These are phyloP conservation scores for Aspergillus heteromorphus DNA, from an alignment of 495 filamentous ascomycete genomes.

Conservation along the genomic window DNA sequence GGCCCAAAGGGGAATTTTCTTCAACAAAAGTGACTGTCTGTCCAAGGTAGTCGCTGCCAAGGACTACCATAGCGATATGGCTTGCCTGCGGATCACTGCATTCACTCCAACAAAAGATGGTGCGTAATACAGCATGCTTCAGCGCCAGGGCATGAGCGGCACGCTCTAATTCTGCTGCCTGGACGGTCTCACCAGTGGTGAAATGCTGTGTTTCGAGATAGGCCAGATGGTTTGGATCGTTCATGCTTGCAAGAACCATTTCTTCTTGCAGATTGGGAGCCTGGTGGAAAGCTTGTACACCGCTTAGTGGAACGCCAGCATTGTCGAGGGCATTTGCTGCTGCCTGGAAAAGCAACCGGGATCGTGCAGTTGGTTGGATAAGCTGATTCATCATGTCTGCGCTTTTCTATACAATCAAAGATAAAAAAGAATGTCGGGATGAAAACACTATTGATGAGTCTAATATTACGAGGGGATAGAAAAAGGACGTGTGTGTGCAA, in stretches of 20 bases:
- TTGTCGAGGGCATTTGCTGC: not conserved
- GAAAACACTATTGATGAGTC: not conserved
- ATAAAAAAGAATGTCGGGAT: not conserved
- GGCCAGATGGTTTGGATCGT: not conserved
- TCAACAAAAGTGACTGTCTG: not conserved
- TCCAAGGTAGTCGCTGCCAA: not conserved
- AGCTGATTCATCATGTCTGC: not conserved
- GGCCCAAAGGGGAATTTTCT: not conserved
- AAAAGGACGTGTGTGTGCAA: not conserved
- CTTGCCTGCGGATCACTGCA: not conserved
- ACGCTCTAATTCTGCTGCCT: not conserved
- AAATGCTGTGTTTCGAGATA: not conserved
- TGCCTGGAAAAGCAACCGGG: not conserved
- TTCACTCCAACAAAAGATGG: not conserved
- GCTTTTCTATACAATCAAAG: not conserved
- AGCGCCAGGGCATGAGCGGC: not conserved
- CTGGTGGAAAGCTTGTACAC: not conserved
- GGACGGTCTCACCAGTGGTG: not conserved
- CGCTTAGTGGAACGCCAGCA: not conserved
- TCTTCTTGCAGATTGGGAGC: slow-evolving; percentile 1
- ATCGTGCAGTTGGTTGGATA: not conserved
- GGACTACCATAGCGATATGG: not conserved
- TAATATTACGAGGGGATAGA: not conserved
- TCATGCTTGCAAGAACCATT: not conserved
- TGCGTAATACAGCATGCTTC: not conserved